Evolutionary conservation across 495 filamentous ascomycete genomes (phyloP).

Genomic region (Podospora comata): DNA sequence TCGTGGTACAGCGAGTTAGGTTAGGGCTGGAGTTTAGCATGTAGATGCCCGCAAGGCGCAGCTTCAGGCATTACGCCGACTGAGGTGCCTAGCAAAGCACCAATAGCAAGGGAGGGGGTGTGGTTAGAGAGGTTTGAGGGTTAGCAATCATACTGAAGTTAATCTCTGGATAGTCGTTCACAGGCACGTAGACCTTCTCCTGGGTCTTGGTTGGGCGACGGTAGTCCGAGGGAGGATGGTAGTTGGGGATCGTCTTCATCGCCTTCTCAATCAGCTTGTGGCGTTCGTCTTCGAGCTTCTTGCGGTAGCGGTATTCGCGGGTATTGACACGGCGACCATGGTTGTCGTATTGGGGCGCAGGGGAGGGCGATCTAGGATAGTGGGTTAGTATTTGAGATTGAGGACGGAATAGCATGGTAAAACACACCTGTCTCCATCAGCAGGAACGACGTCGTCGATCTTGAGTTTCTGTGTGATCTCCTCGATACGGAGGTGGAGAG

Average conservation of each 20-base stretch:
- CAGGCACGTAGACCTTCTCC: conserved; percentile 99
- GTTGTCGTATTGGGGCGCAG: conserved; percentile 96
- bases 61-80: conserved; percentile 29
- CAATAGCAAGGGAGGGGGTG: conserved; percentile 33
- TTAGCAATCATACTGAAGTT: conserved; percentile 99
- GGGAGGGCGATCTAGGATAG: conserved; percentile 77
- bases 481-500: conserved; percentile 89
- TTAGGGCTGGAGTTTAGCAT: conserved; percentile 40
- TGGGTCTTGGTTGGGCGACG: conserved; percentile 98
- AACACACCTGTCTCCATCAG: conserved; percentile 85
- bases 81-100: conserved; percentile 37
- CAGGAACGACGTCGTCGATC: conserved; percentile 96
- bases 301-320: conserved; percentile 94
- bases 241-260: conserved; percentile 97
- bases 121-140: conserved; percentile 82
- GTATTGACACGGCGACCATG: conserved; percentile 98
- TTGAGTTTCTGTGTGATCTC: conserved; percentile 98
- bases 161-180: conserved; percentile 99
- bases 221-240: conserved; percentile 95
- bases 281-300: conserved; percentile 94
- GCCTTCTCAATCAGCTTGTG: conserved; percentile 97
- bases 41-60: conserved; percentile 31
- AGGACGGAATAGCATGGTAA: background rate
- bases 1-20: conserved; percentile 38
- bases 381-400: conserved; percentile 14